Evolutionary conservation across 2,329 filamentous ascomycete genomes (phyloP).

Genomic region (Verticillium nubilum): DNA sequence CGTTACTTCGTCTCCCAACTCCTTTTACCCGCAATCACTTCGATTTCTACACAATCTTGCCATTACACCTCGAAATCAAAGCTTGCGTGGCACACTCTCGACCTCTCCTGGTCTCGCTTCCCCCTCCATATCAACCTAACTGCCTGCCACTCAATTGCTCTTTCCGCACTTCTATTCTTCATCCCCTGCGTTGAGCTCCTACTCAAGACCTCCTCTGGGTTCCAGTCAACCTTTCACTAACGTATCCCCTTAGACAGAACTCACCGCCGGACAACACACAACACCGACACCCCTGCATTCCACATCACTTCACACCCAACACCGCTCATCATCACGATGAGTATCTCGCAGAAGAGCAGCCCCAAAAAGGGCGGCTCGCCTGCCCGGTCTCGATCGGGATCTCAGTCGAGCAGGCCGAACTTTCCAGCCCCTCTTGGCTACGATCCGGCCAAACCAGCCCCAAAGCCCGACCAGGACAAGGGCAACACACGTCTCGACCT

Average conservation of each 20-base stretch:
- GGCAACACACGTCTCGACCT: conserved; percentile 48
- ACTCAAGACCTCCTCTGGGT: neutral
- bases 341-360: neutral
- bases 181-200: no score
- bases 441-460: conserved; percentile 33
- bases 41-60: neutral
- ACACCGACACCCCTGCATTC: neutral
- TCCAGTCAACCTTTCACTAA: neutral
- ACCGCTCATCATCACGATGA: neutral
- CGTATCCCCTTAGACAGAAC: neutral
- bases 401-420: neutral
- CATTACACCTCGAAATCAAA: neutral
- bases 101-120: neutral
- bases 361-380: neutral
- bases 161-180: no score
- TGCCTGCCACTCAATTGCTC: no score
- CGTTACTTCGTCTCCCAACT: neutral
- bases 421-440: conserved; percentile 27
- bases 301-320: neutral
- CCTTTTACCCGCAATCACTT: neutral
- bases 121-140: no score
- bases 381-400: neutral
- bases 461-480: conserved; percentile 19
- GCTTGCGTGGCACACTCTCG: neutral
- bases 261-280: neutral